Evolutionary conservation across 306 rosid species (phyloP).

Genomic region (Vachellia collinsii): DNA sequence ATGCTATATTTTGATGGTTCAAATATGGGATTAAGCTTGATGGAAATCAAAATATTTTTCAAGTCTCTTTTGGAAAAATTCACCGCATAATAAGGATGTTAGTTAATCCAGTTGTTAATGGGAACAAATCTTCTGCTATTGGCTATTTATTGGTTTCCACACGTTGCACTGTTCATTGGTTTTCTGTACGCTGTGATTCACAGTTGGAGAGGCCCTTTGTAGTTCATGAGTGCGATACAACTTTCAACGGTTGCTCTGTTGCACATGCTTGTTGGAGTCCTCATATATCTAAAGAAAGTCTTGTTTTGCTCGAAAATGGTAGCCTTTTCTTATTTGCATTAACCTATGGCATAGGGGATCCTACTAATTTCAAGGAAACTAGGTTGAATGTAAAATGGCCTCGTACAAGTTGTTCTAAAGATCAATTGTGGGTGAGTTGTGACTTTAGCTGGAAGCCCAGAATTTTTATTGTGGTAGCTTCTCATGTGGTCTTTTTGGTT

Average conservation of each 20-base stretch:
- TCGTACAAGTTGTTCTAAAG: constrained; percentile 25
- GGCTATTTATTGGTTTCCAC: constrained; percentile 61
- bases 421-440: constrained; percentile 61
- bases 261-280: constrained; percentile 75
- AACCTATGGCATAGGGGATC: too few species aligned
- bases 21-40: constrained; percentile 18
- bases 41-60: constrained; percentile 27
- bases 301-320: constrained; percentile 64
- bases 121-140: constrained; percentile 28
- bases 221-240: constrained; percentile 45
- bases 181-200: constrained; percentile 28
- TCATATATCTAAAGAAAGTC: constrained; percentile 55
- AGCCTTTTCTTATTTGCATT: constrained; percentile 41
- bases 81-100: constrained; percentile 50
- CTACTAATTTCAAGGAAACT: constrained; percentile 34
- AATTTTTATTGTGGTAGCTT: constrained; percentile 56
- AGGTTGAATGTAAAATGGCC: constrained; percentile 59
- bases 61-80: constrained; percentile 14
- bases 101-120: constrained; percentile 41
- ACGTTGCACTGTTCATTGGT: constrained; percentile 64
- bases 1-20: constrained; percentile 30
- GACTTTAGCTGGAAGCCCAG: constrained; percentile 74
- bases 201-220: constrained; percentile 38
- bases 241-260: constrained; percentile 51
- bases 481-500: constrained; percentile 58